These are phyloP conservation scores for Penicillium sp. DNA, from an alignment of 2,329 filamentous ascomycete species.

Conservation along the genomic window DNA sequence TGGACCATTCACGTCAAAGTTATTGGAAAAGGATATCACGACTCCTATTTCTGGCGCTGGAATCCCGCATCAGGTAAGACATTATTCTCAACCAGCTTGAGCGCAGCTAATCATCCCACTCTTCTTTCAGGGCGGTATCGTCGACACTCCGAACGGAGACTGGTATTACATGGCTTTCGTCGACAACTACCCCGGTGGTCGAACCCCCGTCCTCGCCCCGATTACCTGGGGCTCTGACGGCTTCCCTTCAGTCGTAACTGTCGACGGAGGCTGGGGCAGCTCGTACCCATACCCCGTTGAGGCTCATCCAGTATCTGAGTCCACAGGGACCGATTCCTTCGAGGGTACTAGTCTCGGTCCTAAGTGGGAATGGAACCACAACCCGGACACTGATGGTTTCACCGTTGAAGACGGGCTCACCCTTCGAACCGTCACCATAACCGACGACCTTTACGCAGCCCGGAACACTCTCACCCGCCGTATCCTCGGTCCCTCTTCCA, in stretches of 20 bases:
- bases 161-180: slow-evolving; percentile 66
- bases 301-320: slow-evolving; percentile 36
- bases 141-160: slow-evolving; percentile 55
- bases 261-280: slow-evolving; percentile 54
- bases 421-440: slow-evolving; percentile 57
- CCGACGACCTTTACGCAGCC: slow-evolving; percentile 53
- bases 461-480: slow-evolving; percentile 50
- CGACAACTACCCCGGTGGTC: slow-evolving; percentile 60
- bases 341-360: slow-evolving; percentile 45
- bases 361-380: slow-evolving; percentile 67
- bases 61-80: too few relatives aligned
- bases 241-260: slow-evolving; percentile 52
- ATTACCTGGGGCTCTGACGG: slow-evolving; percentile 58
- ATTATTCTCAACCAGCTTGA: too few relatives aligned
- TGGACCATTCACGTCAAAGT: too few relatives aligned
- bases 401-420: slow-evolving; percentile 51
- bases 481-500: slow-evolving; percentile 45
- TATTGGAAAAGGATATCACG: too few relatives aligned
- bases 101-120: too few relatives aligned
- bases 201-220: slow-evolving; percentile 62
- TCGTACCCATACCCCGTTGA: slow-evolving; percentile 29
- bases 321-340: slow-evolving; percentile 54
- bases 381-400: slow-evolving; percentile 57
- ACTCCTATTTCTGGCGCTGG: too few relatives aligned
- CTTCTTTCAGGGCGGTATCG: slow-evolving; percentile 63